Evolutionary conservation across 1,284 basidiomycete species (phyloP), one percentile per base, ranked within the genome.

Genomic region (Leccinum pachyderme): DNA sequence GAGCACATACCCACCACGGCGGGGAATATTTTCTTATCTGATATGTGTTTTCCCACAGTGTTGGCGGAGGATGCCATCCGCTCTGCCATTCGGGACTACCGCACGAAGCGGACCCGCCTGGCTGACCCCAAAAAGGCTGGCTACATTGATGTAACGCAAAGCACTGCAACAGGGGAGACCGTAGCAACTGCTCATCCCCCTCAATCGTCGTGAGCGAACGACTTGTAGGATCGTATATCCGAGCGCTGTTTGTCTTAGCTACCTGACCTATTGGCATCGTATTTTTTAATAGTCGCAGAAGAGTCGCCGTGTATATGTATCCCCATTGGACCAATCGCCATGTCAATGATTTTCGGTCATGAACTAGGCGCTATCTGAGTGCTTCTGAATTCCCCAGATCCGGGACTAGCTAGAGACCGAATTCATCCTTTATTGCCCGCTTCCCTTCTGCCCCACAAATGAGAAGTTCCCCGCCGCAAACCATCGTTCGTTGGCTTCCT

Each of bases 11-110:
- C 49, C 52, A 54, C 49, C 39, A 44, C 50, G 24, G 45, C 47
- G 49, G 41, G 37, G 31, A 28, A 47, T 58, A 18, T 54, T 58
- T 55, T 32, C 47, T 63, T 49, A 58, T 60, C 47, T 67, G 47
- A 63, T 63, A 61, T 58, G 52, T 18, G 8, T 54, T 51, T 57
- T 63, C 66, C 51, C 58, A 32, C 75, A 84, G 93, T 99, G 89
- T 78, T 98, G 58, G 96, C 96, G 32, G 97, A 99, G 75, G 97
- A 99, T 72, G 97, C 97, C 49, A 99, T 99, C 75, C 87, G 87
- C 57, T 94, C 92, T 27, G 93, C 93, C 43, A 96, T 98, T 73
- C 89, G 92, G 63, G 90, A 98, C 72, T 98, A 95, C 76, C 83
- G 85, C 67, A 81, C 81, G 58, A 95, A 95, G 77, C 86, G 91